Base-by-base conservation (phyloP, 208 protist species). In the Crithidia thermophila region DNA sequence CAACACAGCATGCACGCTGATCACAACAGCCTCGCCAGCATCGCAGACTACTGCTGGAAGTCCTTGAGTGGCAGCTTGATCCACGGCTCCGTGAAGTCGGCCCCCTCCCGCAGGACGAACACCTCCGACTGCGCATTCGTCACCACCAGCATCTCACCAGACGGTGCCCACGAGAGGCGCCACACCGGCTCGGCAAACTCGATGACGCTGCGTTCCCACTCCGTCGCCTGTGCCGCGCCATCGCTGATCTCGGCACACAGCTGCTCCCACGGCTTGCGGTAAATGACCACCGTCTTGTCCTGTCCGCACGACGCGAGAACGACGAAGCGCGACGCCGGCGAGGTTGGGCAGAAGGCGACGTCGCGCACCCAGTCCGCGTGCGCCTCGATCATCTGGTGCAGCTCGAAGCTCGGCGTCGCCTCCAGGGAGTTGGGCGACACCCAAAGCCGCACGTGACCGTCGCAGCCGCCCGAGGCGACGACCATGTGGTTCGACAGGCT, bases 361-460 rank as follows among this genome's bases (percentile, higher is more conserved):
- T 95, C 90, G 20, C 80, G 79, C 45, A 95, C 82, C 84, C 87
- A 90, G 45, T 89, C 84, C 0, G 55, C 68, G 60, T 90, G 77
- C 5, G 67, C 85, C 8, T 77, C 82, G 7, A 94, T 51, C 14
- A 75, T 45, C 46, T 86, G 70, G 30, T 79, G 56, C 45, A 91
- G 65, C 47, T 81, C 65, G 52, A 91, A 93, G 1, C 60, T 55
- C 8, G 71, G 47, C 20, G 64, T 50, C 42, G 67, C 64, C 37
- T 63, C 59, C 30, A 59, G 62, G 18, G 59, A 61, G 25, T 31
- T 51, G n/a, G 46, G 49, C 10, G 64, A 75, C 42, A 71, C 64
- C 88, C 90, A 95, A n/a, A 93, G 55, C 0, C 87, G 79, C 13
- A 95, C 87, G 30, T 89, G 81, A 25, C 82, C 74, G 65, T 95